These are phyloP conservation scores for Stemphylium lycopersici DNA, from an alignment of 2,329 filamentous ascomycete genomes.

Conservation along the genomic window DNA sequence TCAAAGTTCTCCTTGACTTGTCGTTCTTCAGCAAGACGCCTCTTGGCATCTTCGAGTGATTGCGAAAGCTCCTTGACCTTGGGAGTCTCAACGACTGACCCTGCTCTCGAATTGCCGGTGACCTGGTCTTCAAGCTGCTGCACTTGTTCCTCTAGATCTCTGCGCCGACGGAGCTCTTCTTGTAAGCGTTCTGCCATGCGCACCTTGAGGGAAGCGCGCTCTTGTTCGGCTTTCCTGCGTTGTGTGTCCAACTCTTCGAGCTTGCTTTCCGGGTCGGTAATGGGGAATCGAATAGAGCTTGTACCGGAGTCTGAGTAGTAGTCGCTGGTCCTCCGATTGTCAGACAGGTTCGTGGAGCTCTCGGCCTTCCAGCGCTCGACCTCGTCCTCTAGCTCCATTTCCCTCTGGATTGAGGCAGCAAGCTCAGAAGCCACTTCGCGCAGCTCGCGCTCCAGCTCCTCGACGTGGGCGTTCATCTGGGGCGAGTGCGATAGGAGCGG, in stretches of 20 bases:
- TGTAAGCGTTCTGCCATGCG: slow-evolving; percentile 86
- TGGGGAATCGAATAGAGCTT: slow-evolving; percentile 78
- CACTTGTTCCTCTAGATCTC: slow-evolving; percentile 81
- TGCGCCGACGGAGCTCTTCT: slow-evolving; percentile 78
- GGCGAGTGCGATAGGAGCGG: slow-evolving; percentile 53
- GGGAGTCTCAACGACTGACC: slow-evolving; percentile 45
- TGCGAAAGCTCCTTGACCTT: slow-evolving; percentile 79
- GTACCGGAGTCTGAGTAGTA: slow-evolving; percentile 97
- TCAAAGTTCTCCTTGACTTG: slow-evolving; percentile 92
- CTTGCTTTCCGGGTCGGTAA: slow-evolving; percentile 64
- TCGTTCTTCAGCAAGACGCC: slow-evolving; percentile 82
- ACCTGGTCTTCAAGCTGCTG: slow-evolving; percentile 81
- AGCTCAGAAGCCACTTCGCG: slow-evolving; percentile 92
- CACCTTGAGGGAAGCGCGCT: slow-evolving; percentile 83
- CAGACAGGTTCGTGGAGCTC: slow-evolving; percentile 61
- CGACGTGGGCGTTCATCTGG: slow-evolving; percentile 65
- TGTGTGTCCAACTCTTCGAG: slow-evolving; percentile 79
- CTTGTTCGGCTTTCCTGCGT: slow-evolving; percentile 84
- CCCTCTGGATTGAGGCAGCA: slow-evolving; percentile 87
- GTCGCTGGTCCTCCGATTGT: slow-evolving; percentile 84
- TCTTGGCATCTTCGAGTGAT: slow-evolving; percentile 80
- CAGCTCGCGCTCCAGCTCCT: slow-evolving; percentile 93
- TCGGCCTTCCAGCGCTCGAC: slow-evolving; percentile 88
- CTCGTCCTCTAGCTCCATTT: slow-evolving; percentile 95
- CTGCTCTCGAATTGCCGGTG: slow-evolving; percentile 38